Evolutionary conservation across 331 rosid species (phyloP).

Genomic region (Acacia pycnantha): DNA sequence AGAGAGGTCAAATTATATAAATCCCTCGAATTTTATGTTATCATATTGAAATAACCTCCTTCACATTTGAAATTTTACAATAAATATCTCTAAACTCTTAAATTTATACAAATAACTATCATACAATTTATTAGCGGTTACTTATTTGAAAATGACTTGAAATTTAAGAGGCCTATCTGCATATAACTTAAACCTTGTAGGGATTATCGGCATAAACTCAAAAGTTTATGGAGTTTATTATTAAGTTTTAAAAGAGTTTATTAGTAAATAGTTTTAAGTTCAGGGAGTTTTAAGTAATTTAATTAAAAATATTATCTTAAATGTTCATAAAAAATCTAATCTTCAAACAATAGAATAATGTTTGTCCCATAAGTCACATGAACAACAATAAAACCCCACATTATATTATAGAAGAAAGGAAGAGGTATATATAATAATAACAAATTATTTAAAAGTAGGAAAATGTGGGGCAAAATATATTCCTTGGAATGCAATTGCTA

Average conservation of each 20-base stretch:
- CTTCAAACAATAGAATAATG: not conserved
- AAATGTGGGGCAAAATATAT: not conserved
- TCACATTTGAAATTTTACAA: no score
- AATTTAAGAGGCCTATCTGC: no score
- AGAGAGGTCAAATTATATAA: no score
- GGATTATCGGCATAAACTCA: not conserved
- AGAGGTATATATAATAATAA: not conserved
- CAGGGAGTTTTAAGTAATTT: no score
- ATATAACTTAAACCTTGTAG: not conserved
- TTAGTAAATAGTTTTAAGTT: not conserved
- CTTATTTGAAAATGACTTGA: no score
- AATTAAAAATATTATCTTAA: not conserved
- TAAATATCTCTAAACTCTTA: no score
- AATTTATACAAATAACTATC: no score
- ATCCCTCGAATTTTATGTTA: no score
- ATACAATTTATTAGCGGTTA: no score
- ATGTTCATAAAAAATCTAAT: not conserved
- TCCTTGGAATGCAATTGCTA: not conserved
- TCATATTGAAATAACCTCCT: no score
- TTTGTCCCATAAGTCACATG: conserved; percentile 12
- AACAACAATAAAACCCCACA: conserved; percentile 9
- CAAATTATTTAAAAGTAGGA: not conserved
- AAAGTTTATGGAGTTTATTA: not conserved
- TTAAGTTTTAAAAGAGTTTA: no score
- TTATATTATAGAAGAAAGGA: not conserved